Evolutionary conservation across 352 stramenopile species (phyloP).

Genomic region (Phytopythium boreale): DNA sequence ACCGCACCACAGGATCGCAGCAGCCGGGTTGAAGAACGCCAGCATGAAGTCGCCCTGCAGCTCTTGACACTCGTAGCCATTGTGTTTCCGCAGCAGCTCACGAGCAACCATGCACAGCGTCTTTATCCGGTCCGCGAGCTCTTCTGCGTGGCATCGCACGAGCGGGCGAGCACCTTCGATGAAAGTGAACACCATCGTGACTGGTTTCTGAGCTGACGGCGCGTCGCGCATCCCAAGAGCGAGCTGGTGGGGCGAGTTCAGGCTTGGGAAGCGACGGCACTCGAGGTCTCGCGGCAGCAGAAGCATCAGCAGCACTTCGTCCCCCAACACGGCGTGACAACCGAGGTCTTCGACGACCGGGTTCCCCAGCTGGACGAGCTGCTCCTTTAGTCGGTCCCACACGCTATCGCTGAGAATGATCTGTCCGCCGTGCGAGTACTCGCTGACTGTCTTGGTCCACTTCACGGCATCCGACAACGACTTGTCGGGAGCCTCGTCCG

Average conservation of each 20-base stretch:
- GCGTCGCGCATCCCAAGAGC: slow-evolving; percentile 81
- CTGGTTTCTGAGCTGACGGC: slow-evolving; percentile 66
- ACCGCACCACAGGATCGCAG: slow-evolving; percentile 81
- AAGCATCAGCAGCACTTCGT: slow-evolving; percentile 80
- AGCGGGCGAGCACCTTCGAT: slow-evolving; percentile 82
- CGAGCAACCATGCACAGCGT: slow-evolving; percentile 75
- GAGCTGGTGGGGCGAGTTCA: slow-evolving; percentile 74
- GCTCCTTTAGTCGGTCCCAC: slow-evolving; percentile 84
- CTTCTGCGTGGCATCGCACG: slow-evolving; percentile 78
- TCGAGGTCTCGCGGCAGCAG: slow-evolving; percentile 78
- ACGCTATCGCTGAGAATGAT: slow-evolving; percentile 84
- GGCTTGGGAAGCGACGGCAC: slow-evolving; percentile 58
- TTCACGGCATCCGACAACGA: slow-evolving; percentile 74
- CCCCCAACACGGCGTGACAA: slow-evolving; percentile 62
- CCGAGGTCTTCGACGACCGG: slow-evolving; percentile 85
- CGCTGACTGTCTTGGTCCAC: slow-evolving; percentile 83
- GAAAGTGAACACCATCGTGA: slow-evolving; percentile 90
- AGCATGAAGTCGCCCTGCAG: slow-evolving; percentile 89
- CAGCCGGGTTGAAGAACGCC: slow-evolving; percentile 82
- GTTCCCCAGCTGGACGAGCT: slow-evolving; percentile 85
- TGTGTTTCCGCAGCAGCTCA: slow-evolving; percentile 71
- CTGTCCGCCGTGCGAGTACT: slow-evolving; percentile 80
- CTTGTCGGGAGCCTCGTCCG: slow-evolving; percentile 46
- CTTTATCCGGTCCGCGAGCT: slow-evolving; percentile 84
- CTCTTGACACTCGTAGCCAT: slow-evolving; percentile 88